These are phyloP conservation scores for Hanseniaspora lachancei DNA, from an alignment of 805 yeast genomes.

Conservation along the genomic window DNA sequence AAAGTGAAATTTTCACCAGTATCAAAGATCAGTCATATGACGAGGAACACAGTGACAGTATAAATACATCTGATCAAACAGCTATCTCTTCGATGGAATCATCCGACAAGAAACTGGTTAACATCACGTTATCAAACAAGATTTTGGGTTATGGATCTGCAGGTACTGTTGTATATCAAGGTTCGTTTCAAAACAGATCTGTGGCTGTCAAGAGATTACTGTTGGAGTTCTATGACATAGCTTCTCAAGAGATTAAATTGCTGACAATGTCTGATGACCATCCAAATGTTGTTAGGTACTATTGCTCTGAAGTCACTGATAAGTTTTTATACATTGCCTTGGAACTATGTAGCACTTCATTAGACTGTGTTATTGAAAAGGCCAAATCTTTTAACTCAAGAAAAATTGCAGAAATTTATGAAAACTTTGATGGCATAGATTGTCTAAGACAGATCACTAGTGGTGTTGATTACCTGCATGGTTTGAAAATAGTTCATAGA, in stretches of 20 bases:
- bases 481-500: slow-evolving; percentile 82
- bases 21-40: slow-evolving; percentile 16
- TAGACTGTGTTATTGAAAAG: slow-evolving; percentile 66
- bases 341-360: slow-evolving; percentile 77
- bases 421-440: slow-evolving; percentile 36
- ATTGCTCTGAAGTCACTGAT: slow-evolving; percentile 82
- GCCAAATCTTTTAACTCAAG: slow-evolving; percentile 27
- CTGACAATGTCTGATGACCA: slow-evolving; percentile 93
- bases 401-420: slow-evolving; percentile 29
- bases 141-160: slow-evolving; percentile 93
- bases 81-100: slow-evolving; percentile 13
- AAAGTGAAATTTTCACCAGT: slow-evolving; percentile 11
- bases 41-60: slow-evolving; percentile 62
- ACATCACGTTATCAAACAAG: slow-evolving; percentile 51
- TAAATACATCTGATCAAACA: slow-evolving; percentile 26
- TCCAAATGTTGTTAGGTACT: slow-evolving; percentile 86
- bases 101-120: slow-evolving; percentile 31
- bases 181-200: slow-evolving; percentile 79
- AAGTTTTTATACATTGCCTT: slow-evolving; percentile 83
- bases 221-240: slow-evolving; percentile 83
- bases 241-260: slow-evolving; percentile 77
- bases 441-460: slow-evolving; percentile 63
- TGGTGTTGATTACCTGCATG: slow-evolving; percentile 78
- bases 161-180: slow-evolving; percentile 88
- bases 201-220: slow-evolving; percentile 94